Conservation (phyloP, 2,329 filamentous ascomycete species). For the Fusarium odoratissimum region DNA sequence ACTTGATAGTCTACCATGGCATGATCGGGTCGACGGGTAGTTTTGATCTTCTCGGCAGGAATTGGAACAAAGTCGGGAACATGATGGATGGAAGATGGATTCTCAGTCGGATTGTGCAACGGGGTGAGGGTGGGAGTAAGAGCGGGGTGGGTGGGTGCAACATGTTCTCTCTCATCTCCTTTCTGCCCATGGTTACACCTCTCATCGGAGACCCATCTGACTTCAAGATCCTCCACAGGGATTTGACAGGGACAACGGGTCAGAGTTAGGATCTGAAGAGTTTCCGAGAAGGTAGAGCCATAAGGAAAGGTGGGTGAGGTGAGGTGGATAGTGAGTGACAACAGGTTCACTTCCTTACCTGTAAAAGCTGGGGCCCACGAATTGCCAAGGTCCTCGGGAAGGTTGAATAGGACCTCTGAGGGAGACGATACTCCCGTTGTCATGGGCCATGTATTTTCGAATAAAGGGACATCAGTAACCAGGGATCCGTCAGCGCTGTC, state of each 20-base stretch:
- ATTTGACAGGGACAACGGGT: constrained; percentile 17
- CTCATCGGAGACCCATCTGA: constrained; percentile 35
- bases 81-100: constrained; percentile 30
- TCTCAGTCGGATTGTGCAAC: constrained; percentile 25
- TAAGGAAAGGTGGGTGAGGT: background rate
- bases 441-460: constrained; percentile 36
- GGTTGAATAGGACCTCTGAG: constrained; percentile 37
- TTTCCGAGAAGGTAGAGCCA: background rate
- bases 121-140: constrained; percentile 35
- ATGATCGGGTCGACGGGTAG: constrained; percentile 32
- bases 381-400: constrained; percentile 32
- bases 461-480: constrained; percentile 28
- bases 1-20: constrained; percentile 44
- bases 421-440: constrained; percentile 34
- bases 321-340: constrained; percentile 6
- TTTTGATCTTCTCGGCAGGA: constrained; percentile 26
- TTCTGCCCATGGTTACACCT: constrained; percentile 27
- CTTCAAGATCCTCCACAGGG: constrained; percentile 32
- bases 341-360: constrained; percentile 41
- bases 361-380: constrained; percentile 33
- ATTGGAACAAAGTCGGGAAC: constrained; percentile 28
- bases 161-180: constrained; percentile 42
- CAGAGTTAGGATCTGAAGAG: constrained; percentile 6
- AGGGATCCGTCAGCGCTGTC: constrained; percentile 24
- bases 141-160: constrained; percentile 37